Conservation (phyloP, 192 early-diverging fungal species). For the Coemansia sp. region DNA sequence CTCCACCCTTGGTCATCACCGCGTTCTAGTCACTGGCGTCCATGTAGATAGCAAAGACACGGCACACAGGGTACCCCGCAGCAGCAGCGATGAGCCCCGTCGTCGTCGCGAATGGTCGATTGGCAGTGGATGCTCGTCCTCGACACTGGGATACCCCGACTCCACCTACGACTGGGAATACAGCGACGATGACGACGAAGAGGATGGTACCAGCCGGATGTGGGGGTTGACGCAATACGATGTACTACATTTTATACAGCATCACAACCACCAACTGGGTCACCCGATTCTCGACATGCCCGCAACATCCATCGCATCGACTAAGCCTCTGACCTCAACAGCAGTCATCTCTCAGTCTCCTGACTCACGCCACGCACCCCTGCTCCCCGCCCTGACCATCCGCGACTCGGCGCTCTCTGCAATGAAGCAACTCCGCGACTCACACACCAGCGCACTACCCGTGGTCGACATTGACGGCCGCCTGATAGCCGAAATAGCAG, state of each 20-base stretch:
- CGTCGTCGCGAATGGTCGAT: slow-evolving; percentile 4
- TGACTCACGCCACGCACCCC: neutral
- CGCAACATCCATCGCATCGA: neutral
- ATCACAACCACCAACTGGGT: slow-evolving; percentile 53
- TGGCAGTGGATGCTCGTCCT: slow-evolving; percentile 6
- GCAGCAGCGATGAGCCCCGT: neutral
- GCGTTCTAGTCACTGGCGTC: slow-evolving; percentile 36
- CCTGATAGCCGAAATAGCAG: slow-evolving; percentile 47
- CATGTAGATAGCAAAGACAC: neutral
- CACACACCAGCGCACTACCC: slow-evolving; percentile 46
- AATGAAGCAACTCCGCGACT: slow-evolving; percentile 28
- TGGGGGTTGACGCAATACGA: slow-evolving; percentile 56
- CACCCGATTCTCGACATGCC: slow-evolving; percentile 17
- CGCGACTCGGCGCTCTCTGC: slow-evolving; percentile 44
- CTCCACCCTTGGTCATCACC: slow-evolving; percentile 35
- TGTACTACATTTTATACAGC: slow-evolving; percentile 53
- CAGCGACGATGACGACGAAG: slow-evolving; percentile 12
- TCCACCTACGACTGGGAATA: neutral
- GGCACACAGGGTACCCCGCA: neutral
- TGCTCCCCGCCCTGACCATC: slow-evolving; percentile 18
- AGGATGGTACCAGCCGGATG: slow-evolving; percentile 8
- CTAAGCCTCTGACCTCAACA: neutral
- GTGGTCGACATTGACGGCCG: slow-evolving; percentile 48
- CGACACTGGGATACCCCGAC: neutral
- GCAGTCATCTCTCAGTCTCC: neutral